Evolutionary conservation across 1,284 basidiomycete species (phyloP).

Genomic region (Fomitopsis pinicola): DNA sequence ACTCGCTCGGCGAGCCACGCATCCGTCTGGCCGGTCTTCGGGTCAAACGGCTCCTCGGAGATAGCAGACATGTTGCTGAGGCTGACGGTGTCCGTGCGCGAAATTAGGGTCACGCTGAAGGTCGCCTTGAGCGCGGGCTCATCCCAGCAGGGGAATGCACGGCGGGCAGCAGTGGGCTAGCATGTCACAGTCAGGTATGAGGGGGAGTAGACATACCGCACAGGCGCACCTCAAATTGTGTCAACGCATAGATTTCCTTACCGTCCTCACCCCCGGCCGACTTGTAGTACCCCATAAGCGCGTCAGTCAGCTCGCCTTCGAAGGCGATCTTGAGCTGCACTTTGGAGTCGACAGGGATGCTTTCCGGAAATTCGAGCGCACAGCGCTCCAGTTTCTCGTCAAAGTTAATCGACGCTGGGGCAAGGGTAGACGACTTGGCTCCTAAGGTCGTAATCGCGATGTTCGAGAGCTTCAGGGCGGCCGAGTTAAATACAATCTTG

Average conservation of each 20-base stretch:
- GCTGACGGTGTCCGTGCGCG: slow-evolving; percentile 71
- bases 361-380: slow-evolving; percentile 50
- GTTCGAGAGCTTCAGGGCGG: slow-evolving; percentile 65
- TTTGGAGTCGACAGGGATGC: slow-evolving; percentile 58
- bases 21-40: slow-evolving; percentile 9
- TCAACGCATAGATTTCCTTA: slow-evolving; percentile 64
- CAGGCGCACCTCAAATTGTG: slow-evolving; percentile 70
- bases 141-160: slow-evolving; percentile 89
- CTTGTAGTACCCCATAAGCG: slow-evolving; percentile 74
- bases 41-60: slow-evolving; percentile 45
- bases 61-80: slow-evolving; percentile 85
- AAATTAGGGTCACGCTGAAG: slow-evolving; percentile 81
- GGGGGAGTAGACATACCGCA: slow-evolving; percentile 11
- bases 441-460: slow-evolving; percentile 62
- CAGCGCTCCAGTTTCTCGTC: slow-evolving; percentile 65
- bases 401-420: slow-evolving; percentile 45
- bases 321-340: slow-evolving; percentile 63
- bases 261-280: slow-evolving; percentile 53
- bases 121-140: slow-evolving; percentile 92
- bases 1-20: slow-evolving; percentile 23
- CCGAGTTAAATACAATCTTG: slow-evolving; percentile 68
- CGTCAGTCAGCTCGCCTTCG: slow-evolving; percentile 58
- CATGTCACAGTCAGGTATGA: slow-evolving; percentile 3
- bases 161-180: slow-evolving; percentile 83
- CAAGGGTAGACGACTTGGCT: slow-evolving; percentile 38